Evolutionary conservation across 148 eudicot genomes (phyloP).

Genomic region (Camellia japonica): DNA sequence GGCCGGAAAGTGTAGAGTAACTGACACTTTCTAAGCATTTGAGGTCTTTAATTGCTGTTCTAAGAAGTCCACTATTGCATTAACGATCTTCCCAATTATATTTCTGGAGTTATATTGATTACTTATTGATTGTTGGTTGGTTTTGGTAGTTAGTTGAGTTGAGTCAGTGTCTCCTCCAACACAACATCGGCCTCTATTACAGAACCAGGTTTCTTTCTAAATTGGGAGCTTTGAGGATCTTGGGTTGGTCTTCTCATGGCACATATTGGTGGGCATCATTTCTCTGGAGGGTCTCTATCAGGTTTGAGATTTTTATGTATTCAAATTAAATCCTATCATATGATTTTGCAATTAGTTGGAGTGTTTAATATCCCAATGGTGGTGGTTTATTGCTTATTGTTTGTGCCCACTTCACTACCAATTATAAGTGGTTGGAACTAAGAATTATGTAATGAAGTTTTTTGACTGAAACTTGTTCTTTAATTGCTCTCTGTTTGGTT

Average conservation of each 20-base stretch:
- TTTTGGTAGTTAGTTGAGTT: constrained; percentile 11
- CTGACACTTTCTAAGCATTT: not conserved
- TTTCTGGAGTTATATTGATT: not conserved
- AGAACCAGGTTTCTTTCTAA: not conserved
- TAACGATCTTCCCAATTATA: constrained; percentile 3
- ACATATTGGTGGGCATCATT: constrained; percentile 28
- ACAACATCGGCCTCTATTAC: constrained; percentile 4
- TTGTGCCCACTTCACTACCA: not conserved
- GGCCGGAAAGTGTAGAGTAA: not conserved
- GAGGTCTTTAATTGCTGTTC: not conserved
- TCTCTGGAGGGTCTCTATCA: constrained; percentile 30
- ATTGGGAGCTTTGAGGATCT: constrained; percentile 13
- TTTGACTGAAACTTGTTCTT: not conserved
- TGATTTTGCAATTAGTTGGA: not conserved
- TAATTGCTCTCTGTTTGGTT: not conserved
- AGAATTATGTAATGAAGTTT: not conserved
- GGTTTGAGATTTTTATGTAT: constrained; percentile 24
- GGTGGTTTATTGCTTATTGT: not conserved
- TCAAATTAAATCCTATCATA: not conserved
- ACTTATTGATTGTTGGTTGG: not conserved
- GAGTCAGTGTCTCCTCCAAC: not conserved
- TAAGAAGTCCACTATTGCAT: not conserved
- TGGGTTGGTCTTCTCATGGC: constrained; percentile 31
- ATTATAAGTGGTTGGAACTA: not conserved
- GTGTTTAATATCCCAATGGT: not conserved